Evolutionary conservation across 805 yeast species (phyloP).

Genomic region (Yamadazyma insecticola): DNA sequence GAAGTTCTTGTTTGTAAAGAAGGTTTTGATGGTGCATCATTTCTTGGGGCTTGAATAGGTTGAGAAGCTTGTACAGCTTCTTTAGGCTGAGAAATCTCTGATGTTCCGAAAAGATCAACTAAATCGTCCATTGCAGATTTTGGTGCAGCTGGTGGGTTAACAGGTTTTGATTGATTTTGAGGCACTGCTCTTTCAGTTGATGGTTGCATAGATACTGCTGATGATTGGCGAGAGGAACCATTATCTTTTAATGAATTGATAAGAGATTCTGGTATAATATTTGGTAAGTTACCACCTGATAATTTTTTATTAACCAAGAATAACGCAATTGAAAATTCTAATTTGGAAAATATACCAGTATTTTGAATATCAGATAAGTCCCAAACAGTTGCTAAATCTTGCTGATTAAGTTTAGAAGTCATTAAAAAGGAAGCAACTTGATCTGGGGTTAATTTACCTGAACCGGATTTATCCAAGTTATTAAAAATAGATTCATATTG

Average conservation of each 20-base stretch:
- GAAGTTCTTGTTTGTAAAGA: conserved; percentile 22
- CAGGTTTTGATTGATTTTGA: conserved; percentile 1
- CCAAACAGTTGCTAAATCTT: conserved; percentile 86
- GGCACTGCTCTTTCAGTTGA: not conserved
- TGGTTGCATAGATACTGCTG: conserved; percentile 2
- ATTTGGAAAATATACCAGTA: conserved; percentile 71
- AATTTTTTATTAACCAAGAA: conserved; percentile 82
- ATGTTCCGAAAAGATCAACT: conserved; percentile 42
- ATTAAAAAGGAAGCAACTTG: conserved; percentile 86
- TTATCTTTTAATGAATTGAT: conserved; percentile 27
- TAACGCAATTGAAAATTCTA: conserved; percentile 92
- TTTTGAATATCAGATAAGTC: conserved; percentile 88
- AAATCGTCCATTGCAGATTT: conserved; percentile 63
- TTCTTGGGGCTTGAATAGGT: conserved; percentile 10
- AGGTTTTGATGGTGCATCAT: conserved; percentile 11
- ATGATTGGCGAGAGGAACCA: conserved; percentile 1
- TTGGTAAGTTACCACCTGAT: conserved; percentile 75
- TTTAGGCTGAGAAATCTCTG: no score
- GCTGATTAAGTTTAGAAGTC: conserved; percentile 83
- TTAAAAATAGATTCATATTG: conserved; percentile 81
- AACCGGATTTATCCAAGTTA: conserved; percentile 60
- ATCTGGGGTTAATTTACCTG: conserved; percentile 65
- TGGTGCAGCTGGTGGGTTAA: conserved; percentile 20
- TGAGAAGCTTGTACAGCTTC: no score
- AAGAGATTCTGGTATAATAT: conserved; percentile 66